A percentile compares a stretch with the other conserved stretches of the same genome.
Conservation (phyloP, 495 filamentous ascomycete species). For the Neurospora sp. region DNA sequence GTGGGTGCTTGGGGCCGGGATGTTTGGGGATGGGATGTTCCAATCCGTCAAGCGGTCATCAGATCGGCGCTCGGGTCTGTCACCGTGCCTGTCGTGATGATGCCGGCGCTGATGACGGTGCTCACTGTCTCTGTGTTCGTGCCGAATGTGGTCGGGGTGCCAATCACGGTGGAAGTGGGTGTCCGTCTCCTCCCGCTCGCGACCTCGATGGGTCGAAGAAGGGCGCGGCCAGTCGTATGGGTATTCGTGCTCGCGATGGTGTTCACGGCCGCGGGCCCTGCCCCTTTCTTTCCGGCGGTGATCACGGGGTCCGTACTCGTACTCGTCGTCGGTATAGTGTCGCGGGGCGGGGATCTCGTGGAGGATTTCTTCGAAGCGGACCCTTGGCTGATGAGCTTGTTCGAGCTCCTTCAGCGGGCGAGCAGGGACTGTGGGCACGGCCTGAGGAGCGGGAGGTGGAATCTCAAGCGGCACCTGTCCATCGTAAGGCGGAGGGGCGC, state of each 20-base stretch:
- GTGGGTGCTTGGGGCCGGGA: too few relatives aligned
- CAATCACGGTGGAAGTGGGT: background rate
- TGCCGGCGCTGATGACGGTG: background rate
- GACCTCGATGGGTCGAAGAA: background rate
- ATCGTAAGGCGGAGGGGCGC: background rate
- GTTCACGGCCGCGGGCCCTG: background rate
- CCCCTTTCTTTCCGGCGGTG: background rate
- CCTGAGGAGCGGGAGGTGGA: background rate
- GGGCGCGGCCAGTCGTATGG: background rate
- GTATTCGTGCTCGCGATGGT: background rate
- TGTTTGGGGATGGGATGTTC: too few relatives aligned
- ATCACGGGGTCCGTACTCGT: background rate
- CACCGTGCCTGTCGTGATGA: too few relatives aligned
- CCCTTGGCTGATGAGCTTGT: background rate
- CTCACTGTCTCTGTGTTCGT: background rate
- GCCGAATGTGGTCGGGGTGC: background rate
- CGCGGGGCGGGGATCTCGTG: background rate
- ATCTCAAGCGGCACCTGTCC: background rate
- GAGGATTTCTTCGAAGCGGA: background rate
- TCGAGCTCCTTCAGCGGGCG: background rate
- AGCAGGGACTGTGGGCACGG: background rate
- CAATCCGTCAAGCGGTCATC: too few relatives aligned
- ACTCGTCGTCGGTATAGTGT: background rate
- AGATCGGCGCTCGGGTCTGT: too few relatives aligned
- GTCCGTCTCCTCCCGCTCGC: background rate